A percentile compares a stretch with the other conserved stretches of the same genome.
Evolutionary conservation across 306 rosid species (phyloP).

Genomic region (Malus sylvestris): DNA sequence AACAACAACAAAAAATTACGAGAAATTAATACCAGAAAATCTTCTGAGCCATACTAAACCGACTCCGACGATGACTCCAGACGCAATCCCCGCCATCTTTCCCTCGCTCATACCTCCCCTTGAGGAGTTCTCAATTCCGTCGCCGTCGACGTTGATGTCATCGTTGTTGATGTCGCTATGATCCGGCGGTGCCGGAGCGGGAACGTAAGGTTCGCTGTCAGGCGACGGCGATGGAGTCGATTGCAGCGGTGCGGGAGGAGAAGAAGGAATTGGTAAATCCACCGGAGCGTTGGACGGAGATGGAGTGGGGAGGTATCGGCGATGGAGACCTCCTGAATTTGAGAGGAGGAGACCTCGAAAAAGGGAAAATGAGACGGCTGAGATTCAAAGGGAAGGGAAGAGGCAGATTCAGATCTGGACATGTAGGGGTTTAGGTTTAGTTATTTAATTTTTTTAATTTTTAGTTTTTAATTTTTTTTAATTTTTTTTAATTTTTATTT

Average conservation of each 20-base stretch:
- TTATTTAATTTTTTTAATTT: too few relatives aligned
- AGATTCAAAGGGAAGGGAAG: conserved; percentile 24
- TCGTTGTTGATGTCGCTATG: conserved; percentile 13
- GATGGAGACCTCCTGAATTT: conserved; percentile 29
- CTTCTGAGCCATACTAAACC: conserved; percentile 41
- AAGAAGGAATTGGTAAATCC: background rate
- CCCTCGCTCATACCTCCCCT: conserved; percentile 53
- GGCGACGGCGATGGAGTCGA: conserved; percentile 14
- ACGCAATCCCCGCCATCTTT: conserved; percentile 66
- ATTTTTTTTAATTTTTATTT: too few relatives aligned
- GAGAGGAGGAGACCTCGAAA: conserved; percentile 14
- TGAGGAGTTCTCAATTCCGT: conserved; percentile 7
- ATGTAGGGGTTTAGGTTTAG: conserved; percentile 13
- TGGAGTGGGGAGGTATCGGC: conserved; percentile 3
- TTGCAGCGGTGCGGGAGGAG: conserved; percentile 35
- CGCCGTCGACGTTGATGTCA: background rate
- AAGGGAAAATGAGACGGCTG: conserved; percentile 17
- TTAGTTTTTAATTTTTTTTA: too few relatives aligned
- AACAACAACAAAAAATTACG: too few relatives aligned
- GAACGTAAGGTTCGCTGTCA: background rate
- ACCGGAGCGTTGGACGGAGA: conserved; percentile 25
- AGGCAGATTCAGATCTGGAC: background rate
- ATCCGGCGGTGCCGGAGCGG: background rate
- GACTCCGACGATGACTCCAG: conserved; percentile 48
- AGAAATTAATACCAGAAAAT: background rate